Base-by-base conservation (phyloP, 108 stramenopile genomes). In the Pseudonitzschia pungens region DNA sequence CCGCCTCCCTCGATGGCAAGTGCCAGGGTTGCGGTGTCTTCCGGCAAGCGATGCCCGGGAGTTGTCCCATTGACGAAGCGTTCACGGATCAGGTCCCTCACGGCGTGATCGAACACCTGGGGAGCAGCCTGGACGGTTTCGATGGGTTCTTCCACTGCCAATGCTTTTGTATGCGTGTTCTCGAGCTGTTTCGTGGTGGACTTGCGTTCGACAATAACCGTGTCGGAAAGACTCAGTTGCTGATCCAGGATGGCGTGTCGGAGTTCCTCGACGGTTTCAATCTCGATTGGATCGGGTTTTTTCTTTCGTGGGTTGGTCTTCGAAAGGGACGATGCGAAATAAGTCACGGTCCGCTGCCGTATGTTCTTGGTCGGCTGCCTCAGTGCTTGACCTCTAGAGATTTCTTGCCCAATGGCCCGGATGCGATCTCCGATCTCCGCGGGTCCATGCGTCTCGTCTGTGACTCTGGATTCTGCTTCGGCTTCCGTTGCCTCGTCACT, bases 1-100 rank as follows among this genome's bases (percentile, higher is more conserved):
- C 79, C 92, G 42, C 89, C 89, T 32, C 89, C 93, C 77, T 94
- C 93, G 52, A 92, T 94, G 16, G 94, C 83, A 1, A 98, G 58
- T 16, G 95, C 93, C n/a, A 96, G 78, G 18, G 62, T 72, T 15
- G 81, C 64, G 10, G 74, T 86, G 59, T 88, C 92, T 66, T 75
- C 72, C 22, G 65, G 56, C 21, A 70, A 26, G 22, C 93, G 87
- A 79, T 78, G 29, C 20, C 72, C 72, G 10, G 92, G 92, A 42
- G 70, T 86, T 20, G 93, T 88, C 22, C 68, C 65, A 0, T 74
- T 77, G 26, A 78, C 54, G 62, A 74, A 83, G 10, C 90, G 82
- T 62, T 73, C 29, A 33, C 78, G 77, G 5, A 91, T 81, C 7
- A 94, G 83, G 53, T 89, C 70, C 36, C 89, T 76, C 0, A 90